phyloP scores from a whole-genome alignment of 768 basidiomycete species.

The Rhodotorula paludigena region DNA sequence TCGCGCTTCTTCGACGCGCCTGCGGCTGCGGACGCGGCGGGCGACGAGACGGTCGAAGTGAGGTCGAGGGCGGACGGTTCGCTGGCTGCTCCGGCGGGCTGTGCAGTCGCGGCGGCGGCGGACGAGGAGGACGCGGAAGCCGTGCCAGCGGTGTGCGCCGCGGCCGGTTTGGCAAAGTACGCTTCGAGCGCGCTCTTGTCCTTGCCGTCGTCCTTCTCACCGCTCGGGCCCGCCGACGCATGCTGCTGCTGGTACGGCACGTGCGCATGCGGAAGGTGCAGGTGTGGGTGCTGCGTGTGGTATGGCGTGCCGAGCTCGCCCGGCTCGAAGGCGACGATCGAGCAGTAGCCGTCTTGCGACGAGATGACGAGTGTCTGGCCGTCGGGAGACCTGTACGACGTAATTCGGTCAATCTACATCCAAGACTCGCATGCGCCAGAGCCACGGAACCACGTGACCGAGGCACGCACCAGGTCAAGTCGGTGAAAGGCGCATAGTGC shows the following conservation, averaged over 20 bases:
- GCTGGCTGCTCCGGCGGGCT: neutral
- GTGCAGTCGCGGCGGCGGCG: neutral
- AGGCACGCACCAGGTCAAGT: conserved; percentile 79
- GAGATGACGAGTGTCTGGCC: conserved; percentile 87
- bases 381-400: conserved; percentile 74
- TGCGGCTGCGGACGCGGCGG: neutral
- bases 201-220: too few species aligned
- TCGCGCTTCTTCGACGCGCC: neutral
- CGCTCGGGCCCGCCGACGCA: neutral
- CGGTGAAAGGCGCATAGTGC: conserved; percentile 97
- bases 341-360: conserved; percentile 95
- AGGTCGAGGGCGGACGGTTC: neutral
- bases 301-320: conserved; percentile 76
- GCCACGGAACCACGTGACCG: too few species aligned
- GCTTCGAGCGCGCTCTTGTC: neutral
- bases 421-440: too few species aligned
- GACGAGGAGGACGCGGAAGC: neutral
- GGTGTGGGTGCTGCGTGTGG: conserved; percentile 9
- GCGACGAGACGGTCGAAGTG: neutral
- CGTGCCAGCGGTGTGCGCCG: neutral
- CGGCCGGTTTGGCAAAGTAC: neutral
- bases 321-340: conserved; percentile 78
- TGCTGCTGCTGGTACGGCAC: neutral
- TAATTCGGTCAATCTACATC: neutral
- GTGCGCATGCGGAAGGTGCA: neutral